A percentile compares a stretch with the other conserved stretches of the same genome.
Conservation (phyloP, 2,329 filamentous ascomycete species). For the Parasarocladium wereldwijsianum region DNA sequence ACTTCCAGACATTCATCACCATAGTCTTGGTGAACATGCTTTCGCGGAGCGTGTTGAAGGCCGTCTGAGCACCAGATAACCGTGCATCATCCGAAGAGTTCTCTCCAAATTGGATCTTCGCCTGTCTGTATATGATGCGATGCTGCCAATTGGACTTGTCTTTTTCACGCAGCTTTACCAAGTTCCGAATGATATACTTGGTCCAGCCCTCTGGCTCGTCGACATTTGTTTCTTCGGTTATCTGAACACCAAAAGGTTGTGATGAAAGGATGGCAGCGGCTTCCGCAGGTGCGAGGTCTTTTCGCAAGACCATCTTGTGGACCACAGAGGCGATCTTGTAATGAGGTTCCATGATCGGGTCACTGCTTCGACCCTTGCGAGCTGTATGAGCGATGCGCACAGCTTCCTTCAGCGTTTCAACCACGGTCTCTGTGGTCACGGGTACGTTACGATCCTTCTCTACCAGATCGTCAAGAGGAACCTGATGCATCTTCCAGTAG, state of each 20-base stretch:
- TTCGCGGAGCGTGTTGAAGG: slow-evolving; percentile 61
- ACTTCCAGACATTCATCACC: slow-evolving; percentile 90
- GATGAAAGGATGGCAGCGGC: slow-evolving; percentile 38
- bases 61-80: slow-evolving; percentile 44
- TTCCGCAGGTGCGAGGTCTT: slow-evolving; percentile 30
- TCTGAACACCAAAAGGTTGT: slow-evolving; percentile 33
- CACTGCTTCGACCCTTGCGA: slow-evolving; percentile 43
- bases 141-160: slow-evolving; percentile 96
- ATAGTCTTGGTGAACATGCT: slow-evolving; percentile 84
- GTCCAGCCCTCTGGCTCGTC: slow-evolving; percentile 43
- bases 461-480: slow-evolving; percentile 26
- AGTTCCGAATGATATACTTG: slow-evolving; percentile 34
- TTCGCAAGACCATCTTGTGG: slow-evolving; percentile 59
- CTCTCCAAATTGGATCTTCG: slow-evolving; percentile 36
- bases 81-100: not conserved
- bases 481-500: slow-evolving; percentile 49
- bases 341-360: slow-evolving; percentile 79
- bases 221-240: slow-evolving; percentile 20
- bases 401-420: slow-evolving; percentile 35
- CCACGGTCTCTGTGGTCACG: slow-evolving; percentile 21
- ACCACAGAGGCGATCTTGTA: slow-evolving; percentile 77
- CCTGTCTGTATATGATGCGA: slow-evolving; percentile 67
- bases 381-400: slow-evolving; percentile 34
- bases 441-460: slow-evolving; percentile 22
- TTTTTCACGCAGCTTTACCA: slow-evolving; percentile 44